phyloP scores from a whole-genome alignment of 805 yeast species.

The Babjeviella inositovora region DNA sequence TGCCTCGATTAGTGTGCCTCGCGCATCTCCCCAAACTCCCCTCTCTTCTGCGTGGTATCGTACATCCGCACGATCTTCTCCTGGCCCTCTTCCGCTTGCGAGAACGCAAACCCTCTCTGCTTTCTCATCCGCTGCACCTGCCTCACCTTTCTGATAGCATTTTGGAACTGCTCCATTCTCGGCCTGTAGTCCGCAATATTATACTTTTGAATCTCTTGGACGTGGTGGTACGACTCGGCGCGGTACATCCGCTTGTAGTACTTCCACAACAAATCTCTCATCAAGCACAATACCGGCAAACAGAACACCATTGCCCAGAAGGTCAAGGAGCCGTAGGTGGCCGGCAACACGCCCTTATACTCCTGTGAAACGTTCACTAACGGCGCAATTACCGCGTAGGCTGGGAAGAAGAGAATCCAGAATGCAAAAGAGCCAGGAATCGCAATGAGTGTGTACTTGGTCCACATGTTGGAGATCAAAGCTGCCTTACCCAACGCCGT shows the following conservation, averaged over 20 bases:
- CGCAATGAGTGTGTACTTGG: slow-evolving; percentile 79
- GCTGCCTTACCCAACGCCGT: slow-evolving; percentile 95
- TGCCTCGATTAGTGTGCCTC: no score
- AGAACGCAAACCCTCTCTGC: slow-evolving; percentile 96
- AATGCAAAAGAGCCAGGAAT: slow-evolving; percentile 85
- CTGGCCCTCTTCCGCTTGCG: slow-evolving; percentile 91
- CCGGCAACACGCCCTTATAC: slow-evolving; percentile 63
- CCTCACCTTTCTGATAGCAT: slow-evolving; percentile 91
- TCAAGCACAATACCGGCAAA: slow-evolving; percentile 59
- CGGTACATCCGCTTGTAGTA: slow-evolving; percentile 81
- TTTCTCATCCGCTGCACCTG: slow-evolving; percentile 97
- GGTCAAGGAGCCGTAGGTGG: slow-evolving; percentile 58
- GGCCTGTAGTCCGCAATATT: slow-evolving; percentile 90
- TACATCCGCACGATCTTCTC: slow-evolving; percentile 84
- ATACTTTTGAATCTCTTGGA: slow-evolving; percentile 92
- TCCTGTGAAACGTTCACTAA: slow-evolving; percentile 67
- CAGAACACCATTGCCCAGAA: slow-evolving; percentile 79
- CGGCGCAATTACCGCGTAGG: slow-evolving; percentile 79
- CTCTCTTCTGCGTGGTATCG: slow-evolving; percentile 80
- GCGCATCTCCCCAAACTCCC: slow-evolving; percentile 41
- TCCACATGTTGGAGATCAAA: slow-evolving; percentile 83
- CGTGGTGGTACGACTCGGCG: slow-evolving; percentile 89
- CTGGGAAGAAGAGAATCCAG: slow-evolving; percentile 81
- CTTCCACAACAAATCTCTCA: slow-evolving; percentile 89
- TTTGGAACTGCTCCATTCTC: slow-evolving; percentile 92